Conservation (phyloP, 768 basidiomycete species). For the Boletus fagicola region DNA sequence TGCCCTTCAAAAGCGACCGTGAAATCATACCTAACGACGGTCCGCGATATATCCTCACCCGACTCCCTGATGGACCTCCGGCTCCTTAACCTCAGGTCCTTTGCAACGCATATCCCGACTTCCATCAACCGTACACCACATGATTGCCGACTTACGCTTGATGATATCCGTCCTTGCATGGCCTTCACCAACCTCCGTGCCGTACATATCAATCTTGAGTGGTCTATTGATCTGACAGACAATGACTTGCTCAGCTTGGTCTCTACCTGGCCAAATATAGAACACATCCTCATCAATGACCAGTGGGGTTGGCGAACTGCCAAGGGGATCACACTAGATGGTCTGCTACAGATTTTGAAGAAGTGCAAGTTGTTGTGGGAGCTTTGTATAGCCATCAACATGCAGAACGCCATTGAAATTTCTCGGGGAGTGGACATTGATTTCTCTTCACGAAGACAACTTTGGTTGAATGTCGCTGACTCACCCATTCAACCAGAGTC, state of each 20-base stretch:
- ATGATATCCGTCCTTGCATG: background rate
- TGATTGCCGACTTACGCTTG: background rate
- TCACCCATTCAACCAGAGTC: background rate
- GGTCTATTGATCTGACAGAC: conserved; percentile 3
- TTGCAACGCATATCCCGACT: background rate
- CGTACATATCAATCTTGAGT: conserved; percentile 3
- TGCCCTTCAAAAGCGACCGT: background rate
- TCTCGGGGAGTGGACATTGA: background rate
- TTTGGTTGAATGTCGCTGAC: background rate
- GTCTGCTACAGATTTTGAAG: conserved; percentile 1
- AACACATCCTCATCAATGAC: conserved; percentile 7
- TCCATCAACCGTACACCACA: background rate
- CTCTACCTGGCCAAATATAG: conserved; percentile 8
- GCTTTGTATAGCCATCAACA: conserved; percentile 9
- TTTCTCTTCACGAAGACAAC: background rate
- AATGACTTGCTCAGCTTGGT: conserved; percentile 6
- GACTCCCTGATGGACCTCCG: background rate
- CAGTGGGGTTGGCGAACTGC: conserved; percentile 8
- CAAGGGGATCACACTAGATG: conserved; percentile 2
- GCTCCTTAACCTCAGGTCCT: background rate
- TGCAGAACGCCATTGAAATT: background rate
- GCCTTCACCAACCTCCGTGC: background rate
- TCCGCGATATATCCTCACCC: background rate
- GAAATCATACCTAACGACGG: background rate
- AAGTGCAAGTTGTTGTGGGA: background rate